phyloP scores from a whole-genome alignment of 176 grass and related monocot genomes.

The Aegilops speltoides region DNA sequence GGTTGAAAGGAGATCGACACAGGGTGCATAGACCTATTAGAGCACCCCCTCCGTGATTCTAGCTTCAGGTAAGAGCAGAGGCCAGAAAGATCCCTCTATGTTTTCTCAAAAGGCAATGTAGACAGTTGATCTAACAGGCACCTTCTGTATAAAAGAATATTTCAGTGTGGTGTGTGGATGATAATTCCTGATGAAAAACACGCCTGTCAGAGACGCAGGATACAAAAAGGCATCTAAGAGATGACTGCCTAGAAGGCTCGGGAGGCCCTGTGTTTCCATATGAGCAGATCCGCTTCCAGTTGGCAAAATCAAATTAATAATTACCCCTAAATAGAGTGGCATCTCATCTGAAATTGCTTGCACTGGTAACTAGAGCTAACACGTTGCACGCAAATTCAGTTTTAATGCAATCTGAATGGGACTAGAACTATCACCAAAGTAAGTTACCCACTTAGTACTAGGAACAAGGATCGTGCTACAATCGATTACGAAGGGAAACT shows the following conservation, averaged over 20 bases:
- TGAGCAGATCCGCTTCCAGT: neutral
- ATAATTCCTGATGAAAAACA: neutral
- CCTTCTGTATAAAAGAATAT: neutral
- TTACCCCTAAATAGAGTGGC: too few relatives aligned
- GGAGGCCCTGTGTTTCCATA: neutral
- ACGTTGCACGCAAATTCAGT: too few relatives aligned
- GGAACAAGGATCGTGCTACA: neutral
- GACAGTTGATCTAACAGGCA: neutral
- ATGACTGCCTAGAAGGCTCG: neutral
- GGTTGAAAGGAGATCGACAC: slow-evolving; percentile 9
- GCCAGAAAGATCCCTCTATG: neutral
- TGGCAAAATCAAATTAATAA: neutral
- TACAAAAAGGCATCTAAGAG: neutral
- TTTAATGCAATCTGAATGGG: too few relatives aligned
- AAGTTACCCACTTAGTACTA: too few relatives aligned
- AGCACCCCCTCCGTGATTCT: neutral
- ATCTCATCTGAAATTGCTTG: too few relatives aligned
- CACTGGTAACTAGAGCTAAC: too few relatives aligned
- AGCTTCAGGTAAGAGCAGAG: neutral
- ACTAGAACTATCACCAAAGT: too few relatives aligned
- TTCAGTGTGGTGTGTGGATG: neutral
- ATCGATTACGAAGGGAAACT: neutral
- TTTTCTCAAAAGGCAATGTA: neutral
- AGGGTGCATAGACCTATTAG: slow-evolving; percentile 28
- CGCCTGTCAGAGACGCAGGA: neutral